Base-by-base conservation (phyloP, 768 basidiomycete species). In the Tylopilus plumbeoviolaceoides region DNA sequence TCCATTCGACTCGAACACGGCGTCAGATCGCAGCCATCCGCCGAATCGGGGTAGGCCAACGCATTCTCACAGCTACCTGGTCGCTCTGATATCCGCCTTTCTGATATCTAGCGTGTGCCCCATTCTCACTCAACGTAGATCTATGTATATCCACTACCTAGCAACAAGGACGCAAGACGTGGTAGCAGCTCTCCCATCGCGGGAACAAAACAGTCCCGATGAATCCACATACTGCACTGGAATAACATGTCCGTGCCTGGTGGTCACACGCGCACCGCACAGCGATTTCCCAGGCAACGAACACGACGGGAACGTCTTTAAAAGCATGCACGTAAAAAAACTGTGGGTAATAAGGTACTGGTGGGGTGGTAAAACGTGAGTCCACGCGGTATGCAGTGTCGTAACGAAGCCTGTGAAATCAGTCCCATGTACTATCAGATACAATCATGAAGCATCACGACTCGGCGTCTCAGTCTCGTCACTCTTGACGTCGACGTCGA, bases 401-500 rank as follows among this genome's bases (percentile, higher is more conserved):
- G 36, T 36, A 33, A 47, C 39, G 36, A 4, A 5, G 18, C 18
- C 47, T 35, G 45, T 42, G 55, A 9, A 15, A 46, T 53, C 43
- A 21, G 48, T 52, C 48, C 58, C 45, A 47, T 31, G 7, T 35
- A 17, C 8, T 28, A 39, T 47, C 49, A 48, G 17, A 36, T 41
- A 50, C 33, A 17, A 47, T 59, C 51, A 64, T 23, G 51, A 50
- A 38, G 10, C 45, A 46, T 51, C 53, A 35, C 31, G 55, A 20
- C 21, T 43, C n/a, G 42, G n/a, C 28, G 33, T 17, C 36, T 40
- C 55, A 4, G 27, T 28, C 5, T 52, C 57, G 6, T 49, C 40
- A 9, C 50, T 53, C 33, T 47, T 57, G 4, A 58, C 14, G 8
- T 51, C 28, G 1, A 67, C 60, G 27, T 65, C 57, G 5, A 59